Evolutionary conservation across 1,284 basidiomycete genomes (phyloP).

Genomic region (Rhodotorula sp.): DNA sequence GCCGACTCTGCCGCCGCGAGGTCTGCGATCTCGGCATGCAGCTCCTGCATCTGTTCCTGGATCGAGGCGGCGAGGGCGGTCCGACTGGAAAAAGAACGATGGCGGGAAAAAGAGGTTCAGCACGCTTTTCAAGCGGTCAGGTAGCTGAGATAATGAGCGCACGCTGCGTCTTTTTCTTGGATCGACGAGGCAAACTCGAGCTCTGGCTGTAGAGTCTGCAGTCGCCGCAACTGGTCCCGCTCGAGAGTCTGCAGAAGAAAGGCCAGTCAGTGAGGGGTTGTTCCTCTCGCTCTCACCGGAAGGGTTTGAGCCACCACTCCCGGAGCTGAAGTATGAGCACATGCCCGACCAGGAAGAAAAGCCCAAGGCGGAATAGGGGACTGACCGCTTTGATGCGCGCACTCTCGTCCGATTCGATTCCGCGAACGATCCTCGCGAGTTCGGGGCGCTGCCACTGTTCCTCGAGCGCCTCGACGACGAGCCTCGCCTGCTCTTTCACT

Average conservation of each 20-base stretch:
- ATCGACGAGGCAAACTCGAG: constrained; percentile 15
- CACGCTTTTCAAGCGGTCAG: no score
- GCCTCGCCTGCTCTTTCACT: constrained; percentile 19
- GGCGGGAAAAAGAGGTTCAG: neutral
- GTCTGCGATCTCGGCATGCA: constrained; percentile 35
- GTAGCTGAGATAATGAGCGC: neutral
- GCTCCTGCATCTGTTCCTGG: constrained; percentile 33
- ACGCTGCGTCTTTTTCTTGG: constrained; percentile 21
- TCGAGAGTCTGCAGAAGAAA: constrained; percentile 26
- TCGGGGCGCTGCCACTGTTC: constrained; percentile 5
- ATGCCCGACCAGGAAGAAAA: no score
- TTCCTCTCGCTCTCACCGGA: no score
- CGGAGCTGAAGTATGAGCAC: no score
- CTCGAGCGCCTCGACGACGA: neutral
- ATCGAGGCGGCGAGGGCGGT: constrained; percentile 11
- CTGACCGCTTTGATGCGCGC: constrained; percentile 31
- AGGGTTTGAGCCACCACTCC: no score
- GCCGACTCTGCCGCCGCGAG: constrained; percentile 15
- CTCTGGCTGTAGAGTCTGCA: constrained; percentile 17
- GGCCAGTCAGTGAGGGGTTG: neutral
- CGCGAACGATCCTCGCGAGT: constrained; percentile 13
- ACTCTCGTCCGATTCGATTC: constrained; percentile 26
- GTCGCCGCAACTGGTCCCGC: constrained; percentile 32
- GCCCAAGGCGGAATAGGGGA: neutral
- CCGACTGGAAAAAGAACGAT: neutral